Base-by-base conservation (phyloP, 768 basidiomycete genomes). In the Suillus subalutaceus region DNA sequence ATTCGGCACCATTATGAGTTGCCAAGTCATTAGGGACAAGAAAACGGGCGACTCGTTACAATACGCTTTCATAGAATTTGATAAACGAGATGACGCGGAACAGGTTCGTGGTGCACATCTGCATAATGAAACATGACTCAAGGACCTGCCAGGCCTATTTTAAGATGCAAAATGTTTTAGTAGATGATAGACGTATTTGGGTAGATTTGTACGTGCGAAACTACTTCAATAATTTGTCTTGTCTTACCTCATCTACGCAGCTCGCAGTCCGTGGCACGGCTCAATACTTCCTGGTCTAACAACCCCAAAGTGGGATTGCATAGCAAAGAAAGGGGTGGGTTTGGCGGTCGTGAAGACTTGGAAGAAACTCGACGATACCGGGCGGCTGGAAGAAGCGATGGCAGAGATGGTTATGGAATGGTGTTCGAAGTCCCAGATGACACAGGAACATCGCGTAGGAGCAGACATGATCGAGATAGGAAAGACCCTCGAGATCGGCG, bases 131-230 rank as follows among this genome's bases (percentile, higher is more conserved):
- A 40, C 62, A 64, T 48, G 44, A 38, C 64, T 72, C 38, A 72
- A 65, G 50, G 46, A 52, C 55, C 30, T 41, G 44, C 60, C 4
- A 96, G 92, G 97, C 94, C 10, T 99, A 99, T 78, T 96, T 99
- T 81, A 99, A 99, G 78, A 99, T 99, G 97, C 97, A 99, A 76
- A 99, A 99, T 72, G 97, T 99, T 0, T 82, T 99, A 13, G 92
- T 99, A 15, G 97, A 99, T 74, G 97, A 99, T 78, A 87, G 96
- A 16, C 88, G 97, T 15, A 99, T 99, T 72, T 99, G 97, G 94
- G 97, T 99, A 68, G 97, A 99, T 79, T 99, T 99, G 91, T 96
- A 71, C 67, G 91, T 83, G 59, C 59, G 18, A 60, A 60, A 41
- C 41, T 10, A 43, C n/a, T 44, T 53, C 57, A 63, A 38, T 0